These are phyloP conservation scores for Hyphopichia homilentoma DNA, from an alignment of 805 yeast species.

Conservation along the genomic window DNA sequence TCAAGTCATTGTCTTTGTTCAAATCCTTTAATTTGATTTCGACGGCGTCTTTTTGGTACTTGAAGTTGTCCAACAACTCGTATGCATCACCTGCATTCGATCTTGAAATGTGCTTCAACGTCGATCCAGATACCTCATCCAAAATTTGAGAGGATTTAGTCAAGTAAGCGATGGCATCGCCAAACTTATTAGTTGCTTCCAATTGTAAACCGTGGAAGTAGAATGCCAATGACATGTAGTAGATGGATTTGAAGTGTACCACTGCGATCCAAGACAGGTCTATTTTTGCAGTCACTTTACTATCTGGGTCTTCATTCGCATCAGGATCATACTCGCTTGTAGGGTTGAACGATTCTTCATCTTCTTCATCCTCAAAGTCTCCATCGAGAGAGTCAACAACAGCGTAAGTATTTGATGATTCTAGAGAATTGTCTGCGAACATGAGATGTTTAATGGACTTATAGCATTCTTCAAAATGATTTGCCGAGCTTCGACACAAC, in stretches of 20 bases:
- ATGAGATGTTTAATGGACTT: constrained; percentile 34
- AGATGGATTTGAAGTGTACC: constrained; percentile 49
- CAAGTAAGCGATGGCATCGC: constrained; percentile 70
- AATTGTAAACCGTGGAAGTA: constrained; percentile 56
- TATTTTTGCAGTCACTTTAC: constrained; percentile 22
- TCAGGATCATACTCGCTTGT: constrained; percentile 4
- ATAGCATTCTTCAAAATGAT: constrained; percentile 50
- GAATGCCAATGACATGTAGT: constrained; percentile 57
- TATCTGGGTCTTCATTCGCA: constrained; percentile 7
- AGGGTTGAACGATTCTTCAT: constrained; percentile 7
- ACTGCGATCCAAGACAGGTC: constrained; percentile 49
- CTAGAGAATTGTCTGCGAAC: constrained; percentile 10
- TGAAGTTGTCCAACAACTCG: constrained; percentile 37
- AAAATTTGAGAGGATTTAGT: constrained; percentile 46
- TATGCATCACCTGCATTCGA: constrained; percentile 23
- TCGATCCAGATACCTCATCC: constrained; percentile 26
- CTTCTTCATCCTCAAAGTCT: constrained; percentile 23
- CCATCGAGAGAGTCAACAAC: constrained; percentile 24
- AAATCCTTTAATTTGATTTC: constrained; percentile 38
- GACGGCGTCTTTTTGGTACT: constrained; percentile 39
- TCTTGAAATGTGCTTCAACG: constrained; percentile 21
- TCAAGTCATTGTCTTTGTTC: constrained; percentile 83
- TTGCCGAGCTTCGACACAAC: constrained; percentile 61
- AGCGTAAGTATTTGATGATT: constrained; percentile 12
- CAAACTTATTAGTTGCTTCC: constrained; percentile 58